These are phyloP conservation scores for Phlebopus sp. DNA, from an alignment of 1,284 basidiomycete species.

Conservation along the genomic window DNA sequence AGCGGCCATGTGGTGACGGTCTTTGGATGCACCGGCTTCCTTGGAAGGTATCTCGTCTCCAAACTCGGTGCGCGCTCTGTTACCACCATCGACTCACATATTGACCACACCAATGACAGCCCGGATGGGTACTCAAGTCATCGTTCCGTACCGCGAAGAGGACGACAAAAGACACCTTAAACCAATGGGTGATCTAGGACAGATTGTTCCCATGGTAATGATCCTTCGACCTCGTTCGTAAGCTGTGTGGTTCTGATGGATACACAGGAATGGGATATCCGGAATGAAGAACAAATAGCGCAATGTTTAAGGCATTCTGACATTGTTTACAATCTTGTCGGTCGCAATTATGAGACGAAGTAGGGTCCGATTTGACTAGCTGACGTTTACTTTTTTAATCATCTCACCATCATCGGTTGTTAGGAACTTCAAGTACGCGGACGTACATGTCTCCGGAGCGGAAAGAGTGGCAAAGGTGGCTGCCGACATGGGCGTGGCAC, in stretches of 20 bases:
- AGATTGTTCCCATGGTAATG: constrained; percentile 88
- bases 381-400: constrained; percentile 13
- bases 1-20: constrained; percentile 93
- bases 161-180: constrained; percentile 91
- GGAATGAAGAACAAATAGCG: constrained; percentile 66
- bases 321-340: constrained; percentile 51
- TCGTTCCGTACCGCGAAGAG: constrained; percentile 95
- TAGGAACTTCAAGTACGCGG: constrained; percentile 82
- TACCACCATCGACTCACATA: constrained; percentile 2
- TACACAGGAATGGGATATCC: constrained; percentile 71
- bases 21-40: constrained; percentile 95
- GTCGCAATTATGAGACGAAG: constrained; percentile 72
- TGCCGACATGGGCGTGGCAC: constrained; percentile 74
- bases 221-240: constrained; percentile 1
- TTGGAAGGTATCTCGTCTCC: constrained; percentile 91
- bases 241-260: constrained; percentile 29
- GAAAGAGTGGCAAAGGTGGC: constrained; percentile 82
- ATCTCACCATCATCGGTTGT: constrained; percentile 12
- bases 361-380: constrained; percentile 29
- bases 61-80: constrained; percentile 70
- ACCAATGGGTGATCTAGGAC: constrained; percentile 95
- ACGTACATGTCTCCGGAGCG: constrained; percentile 80
- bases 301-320: constrained; percentile 96
- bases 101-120: constrained; percentile 43
- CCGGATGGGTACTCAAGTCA: constrained; percentile 90